phyloP scores from a whole-genome alignment of 495 filamentous ascomycete species.

The Hyaloscypha finlandica region DNA sequence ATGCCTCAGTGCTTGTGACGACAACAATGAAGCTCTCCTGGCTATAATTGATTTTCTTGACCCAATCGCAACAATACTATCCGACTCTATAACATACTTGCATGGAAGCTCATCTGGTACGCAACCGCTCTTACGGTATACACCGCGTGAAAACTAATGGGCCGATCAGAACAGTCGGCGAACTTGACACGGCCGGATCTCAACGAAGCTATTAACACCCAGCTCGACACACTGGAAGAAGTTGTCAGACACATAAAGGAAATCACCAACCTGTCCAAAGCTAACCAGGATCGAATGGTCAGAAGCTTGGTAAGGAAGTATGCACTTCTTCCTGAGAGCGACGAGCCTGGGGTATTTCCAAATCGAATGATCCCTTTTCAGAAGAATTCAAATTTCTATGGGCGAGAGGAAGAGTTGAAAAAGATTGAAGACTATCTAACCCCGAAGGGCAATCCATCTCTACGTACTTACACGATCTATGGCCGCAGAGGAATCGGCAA shows the following conservation, averaged over 20 bases:
- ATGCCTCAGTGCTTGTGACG: constrained; percentile 1
- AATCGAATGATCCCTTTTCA: constrained; percentile 14
- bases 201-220: not conserved
- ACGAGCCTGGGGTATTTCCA: constrained; percentile 7
- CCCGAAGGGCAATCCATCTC: too few species aligned
- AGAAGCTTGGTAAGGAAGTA: not conserved
- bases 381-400: constrained; percentile 16
- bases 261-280: constrained; percentile 9
- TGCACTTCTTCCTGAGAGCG: not conserved
- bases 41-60: constrained; percentile 6
- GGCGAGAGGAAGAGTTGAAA: constrained; percentile 12
- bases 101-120: constrained; percentile 2
- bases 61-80: not conserved
- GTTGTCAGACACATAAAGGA: constrained; percentile 11
- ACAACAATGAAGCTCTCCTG: not conserved
- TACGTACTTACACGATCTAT: constrained; percentile 15
- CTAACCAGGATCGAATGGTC: constrained; percentile 6
- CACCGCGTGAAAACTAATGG: too few species aligned
- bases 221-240: not conserved
- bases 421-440: too few species aligned
- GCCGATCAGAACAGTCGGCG: too few species aligned
- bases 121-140: too few species aligned
- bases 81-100: constrained; percentile 2
- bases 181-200: too few species aligned
- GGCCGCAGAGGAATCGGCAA: constrained; percentile 20